Percentiles rank a stretch among this genome's conserved stretches.
These are phyloP conservation scores for Spergularia azorica DNA, from an alignment of 179 eudicot species.

Conservation along the genomic window DNA sequence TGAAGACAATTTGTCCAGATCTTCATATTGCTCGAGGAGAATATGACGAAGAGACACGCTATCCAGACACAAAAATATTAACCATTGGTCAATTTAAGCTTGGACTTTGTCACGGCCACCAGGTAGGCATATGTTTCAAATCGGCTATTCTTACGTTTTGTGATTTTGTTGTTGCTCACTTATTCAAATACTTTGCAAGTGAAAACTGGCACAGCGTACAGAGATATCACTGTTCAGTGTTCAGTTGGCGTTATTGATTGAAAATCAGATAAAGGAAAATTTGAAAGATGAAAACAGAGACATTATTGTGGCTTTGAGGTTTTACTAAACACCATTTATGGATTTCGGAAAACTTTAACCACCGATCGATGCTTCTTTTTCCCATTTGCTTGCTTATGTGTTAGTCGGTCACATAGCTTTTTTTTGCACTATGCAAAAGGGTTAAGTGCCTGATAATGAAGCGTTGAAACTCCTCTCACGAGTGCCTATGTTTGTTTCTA, in stretches of 20 bases:
- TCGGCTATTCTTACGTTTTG: conserved; percentile 4
- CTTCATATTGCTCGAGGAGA: conserved; percentile 90
- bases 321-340: not conserved
- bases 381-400: too few relatives aligned
- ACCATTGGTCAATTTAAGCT: conserved; percentile 97
- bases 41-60: conserved; percentile 92
- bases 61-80: conserved; percentile 91
- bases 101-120: conserved; percentile 98
- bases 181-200: not conserved
- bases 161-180: conserved; percentile 3
- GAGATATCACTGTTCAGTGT: not conserved
- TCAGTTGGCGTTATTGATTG: not conserved
- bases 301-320: not conserved
- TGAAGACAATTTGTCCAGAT: conserved; percentile 82
- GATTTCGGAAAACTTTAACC: not conserved
- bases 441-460: not conserved
- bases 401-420: too few relatives aligned
- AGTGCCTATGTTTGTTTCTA: not conserved
- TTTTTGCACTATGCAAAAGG: too few relatives aligned
- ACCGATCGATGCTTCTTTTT: not conserved
- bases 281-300: not conserved
- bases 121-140: conserved; percentile 49
- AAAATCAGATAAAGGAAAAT: not conserved
- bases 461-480: not conserved
- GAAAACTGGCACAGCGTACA: not conserved